A percentile compares a stretch with the other conserved stretches of the same genome.
phyloP scores from a whole-genome alignment of 2,329 filamentous ascomycete species.

The Teratosphaeria nubilosa region DNA sequence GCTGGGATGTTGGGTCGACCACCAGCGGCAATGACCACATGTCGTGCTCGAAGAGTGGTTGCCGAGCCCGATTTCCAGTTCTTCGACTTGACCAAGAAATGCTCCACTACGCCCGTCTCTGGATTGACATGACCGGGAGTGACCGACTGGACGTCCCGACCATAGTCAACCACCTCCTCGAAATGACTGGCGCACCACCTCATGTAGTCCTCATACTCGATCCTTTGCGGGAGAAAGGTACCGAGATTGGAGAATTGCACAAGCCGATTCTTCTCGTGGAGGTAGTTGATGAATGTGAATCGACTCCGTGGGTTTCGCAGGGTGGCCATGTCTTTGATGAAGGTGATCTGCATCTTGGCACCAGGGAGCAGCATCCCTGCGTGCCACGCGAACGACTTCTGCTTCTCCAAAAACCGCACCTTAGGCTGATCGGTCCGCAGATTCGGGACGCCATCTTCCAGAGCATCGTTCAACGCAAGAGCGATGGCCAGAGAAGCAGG shows the following conservation, averaged over 20 bases:
- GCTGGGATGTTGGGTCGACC: conserved; percentile 61
- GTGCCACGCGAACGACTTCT: conserved; percentile 79
- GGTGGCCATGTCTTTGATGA: conserved; percentile 90
- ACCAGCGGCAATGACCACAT: conserved; percentile 61
- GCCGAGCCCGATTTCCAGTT: conserved; percentile 48
- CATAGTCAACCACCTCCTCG: conserved; percentile 61
- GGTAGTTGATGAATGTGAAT: conserved; percentile 94
- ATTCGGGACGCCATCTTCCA: conserved; percentile 36
- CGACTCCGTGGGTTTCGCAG: conserved; percentile 77
- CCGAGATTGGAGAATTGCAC: conserved; percentile 83
- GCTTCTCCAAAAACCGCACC: conserved; percentile 80
- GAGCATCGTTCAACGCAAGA: conserved; percentile 75
- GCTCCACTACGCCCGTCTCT: conserved; percentile 45
- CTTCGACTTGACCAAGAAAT: conserved; percentile 58
- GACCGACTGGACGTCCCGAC: conserved; percentile 65
- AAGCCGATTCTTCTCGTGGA: conserved; percentile 70
- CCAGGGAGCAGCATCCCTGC: conserved; percentile 89
- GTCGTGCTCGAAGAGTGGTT: conserved; percentile 47
- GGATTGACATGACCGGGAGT: conserved; percentile 44
- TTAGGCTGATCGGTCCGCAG: conserved; percentile 46
- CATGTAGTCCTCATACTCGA: conserved; percentile 93
- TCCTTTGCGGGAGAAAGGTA: conserved; percentile 75
- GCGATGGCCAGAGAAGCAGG: conserved; percentile 84
- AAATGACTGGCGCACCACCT: conserved; percentile 84
- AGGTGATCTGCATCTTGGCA: conserved; percentile 85